Base-by-base conservation (phyloP, 2,329 filamentous ascomycete genomes). In the Venturia carpophila region DNA sequence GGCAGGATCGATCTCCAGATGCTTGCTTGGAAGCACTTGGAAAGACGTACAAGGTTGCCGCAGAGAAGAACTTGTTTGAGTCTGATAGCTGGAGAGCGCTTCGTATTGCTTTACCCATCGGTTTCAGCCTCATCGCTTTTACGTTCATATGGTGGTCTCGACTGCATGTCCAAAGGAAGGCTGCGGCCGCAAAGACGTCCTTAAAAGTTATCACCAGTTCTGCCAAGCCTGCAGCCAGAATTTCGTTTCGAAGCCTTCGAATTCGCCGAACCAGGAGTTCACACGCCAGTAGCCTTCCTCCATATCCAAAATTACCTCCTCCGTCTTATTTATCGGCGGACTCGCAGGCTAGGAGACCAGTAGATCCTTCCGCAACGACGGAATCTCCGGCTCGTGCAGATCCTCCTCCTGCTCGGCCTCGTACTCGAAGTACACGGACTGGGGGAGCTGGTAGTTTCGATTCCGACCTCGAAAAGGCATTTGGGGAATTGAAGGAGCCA, bases 1-100 rank as follows among this genome's bases (percentile, higher is more conserved):
- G 64, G 64, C 42, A 34, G 15, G 45, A 66, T 43, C 42, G 60
- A 55, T 66, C 63, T 37, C 60, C 64, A 10, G n/a, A 49, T 19
- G 64, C 49, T 45, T 66, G 64, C 39, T n/a, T 63, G 37, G 13
- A 41, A 34, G 58, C 60, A 49, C 37, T 63, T 9, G 64, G 60
- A 1, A 27, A 62, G 27, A 27, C 62, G 5, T 66, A 63, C 60
- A 63, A 42, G 43, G 24, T 30, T 1, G 47, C 39, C n/a, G 13
- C 27, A n/a, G 7, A 63, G 47, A 43, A 30, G 24, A 24, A 37
- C 3, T 19, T 63, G 24, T 19, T 27, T 13, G 11, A 39, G 24
- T 55, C 41, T 27, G 15, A 13, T 21, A 19, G 7, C n/a, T 39
- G 19, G 62, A 24, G 27, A 63, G 52, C 52, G 15, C 19, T 61